phyloP scores from a whole-genome alignment of 169 alveolate genomes.

The Plasmodium relictum region DNA sequence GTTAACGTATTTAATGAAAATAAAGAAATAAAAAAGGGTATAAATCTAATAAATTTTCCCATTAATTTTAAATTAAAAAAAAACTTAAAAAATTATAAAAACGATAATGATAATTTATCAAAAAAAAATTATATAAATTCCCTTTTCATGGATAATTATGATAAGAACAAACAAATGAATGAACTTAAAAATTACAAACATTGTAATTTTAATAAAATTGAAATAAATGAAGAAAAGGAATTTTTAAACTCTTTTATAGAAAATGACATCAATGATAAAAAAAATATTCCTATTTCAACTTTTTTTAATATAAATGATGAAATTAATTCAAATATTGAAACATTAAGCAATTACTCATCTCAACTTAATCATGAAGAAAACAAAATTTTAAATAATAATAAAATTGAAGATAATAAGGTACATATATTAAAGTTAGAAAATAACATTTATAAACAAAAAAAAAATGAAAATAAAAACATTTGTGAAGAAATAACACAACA shows the following conservation, averaged over 20 bases:
- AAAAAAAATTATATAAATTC: constrained; percentile 2
- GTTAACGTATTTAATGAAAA: neutral
- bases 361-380: neutral
- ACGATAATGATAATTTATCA: neutral
- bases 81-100: constrained; percentile 19
- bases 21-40: neutral
- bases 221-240: constrained; percentile 18
- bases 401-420: neutral
- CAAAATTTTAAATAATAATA: neutral
- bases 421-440: neutral
- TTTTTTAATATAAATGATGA: constrained; percentile 13
- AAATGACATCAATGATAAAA: constrained; percentile 11
- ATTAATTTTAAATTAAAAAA: constrained; percentile 48
- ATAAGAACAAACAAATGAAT: neutral
- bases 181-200: constrained; percentile 3
- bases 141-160: neutral
- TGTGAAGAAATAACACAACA: neutral
- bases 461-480: neutral
- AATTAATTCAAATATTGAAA: constrained; percentile 20
- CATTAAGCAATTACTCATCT: neutral
- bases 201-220: constrained; percentile 11
- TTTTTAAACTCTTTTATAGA: constrained; percentile 23
- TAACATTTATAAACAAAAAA: neutral
- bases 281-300: constrained; percentile 40
- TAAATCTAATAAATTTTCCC: constrained; percentile 31